A percentile compares a stretch with the other conserved stretches of the same genome.
Evolutionary conservation across 2,329 filamentous ascomycete species (phyloP).

Genomic region (Pestalotiopsis sp.): DNA sequence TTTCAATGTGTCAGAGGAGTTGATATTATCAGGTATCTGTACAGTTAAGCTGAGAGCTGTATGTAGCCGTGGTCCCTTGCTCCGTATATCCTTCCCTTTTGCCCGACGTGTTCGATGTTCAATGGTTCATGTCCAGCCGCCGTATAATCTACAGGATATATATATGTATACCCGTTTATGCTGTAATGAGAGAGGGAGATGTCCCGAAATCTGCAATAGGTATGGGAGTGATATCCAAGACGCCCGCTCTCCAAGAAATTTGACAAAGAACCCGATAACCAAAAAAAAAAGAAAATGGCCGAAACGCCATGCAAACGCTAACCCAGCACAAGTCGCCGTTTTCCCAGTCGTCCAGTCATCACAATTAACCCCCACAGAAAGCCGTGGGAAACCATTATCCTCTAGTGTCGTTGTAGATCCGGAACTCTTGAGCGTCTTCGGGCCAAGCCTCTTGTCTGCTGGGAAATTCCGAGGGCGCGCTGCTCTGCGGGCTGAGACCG

Average conservation of each 20-base stretch:
- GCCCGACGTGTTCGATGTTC: neutral
- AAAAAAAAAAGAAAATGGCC: neutral
- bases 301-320: conserved; percentile 10
- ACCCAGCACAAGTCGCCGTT: neutral
- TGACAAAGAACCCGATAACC: neutral
- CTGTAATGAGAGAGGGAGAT: neutral
- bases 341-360: neutral
- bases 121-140: neutral
- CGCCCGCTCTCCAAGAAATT: neutral
- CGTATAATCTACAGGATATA: neutral
- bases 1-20: neutral
- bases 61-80: neutral
- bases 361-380: neutral
- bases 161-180: neutral
- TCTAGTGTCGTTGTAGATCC: conserved; percentile 17
- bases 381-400: neutral
- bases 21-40: neutral
- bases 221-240: neutral
- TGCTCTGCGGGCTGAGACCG: conserved; percentile 43
- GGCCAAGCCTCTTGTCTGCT: conserved; percentile 49
- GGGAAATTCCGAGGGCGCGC: conserved; percentile 59
- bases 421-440: conserved; percentile 13
- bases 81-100: neutral
- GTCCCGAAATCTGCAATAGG: neutral
- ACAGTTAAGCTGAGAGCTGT: conserved; percentile 8